Conservation (phyloP, 768 basidiomycete genomes). For the Termitomyces heimii region DNA sequence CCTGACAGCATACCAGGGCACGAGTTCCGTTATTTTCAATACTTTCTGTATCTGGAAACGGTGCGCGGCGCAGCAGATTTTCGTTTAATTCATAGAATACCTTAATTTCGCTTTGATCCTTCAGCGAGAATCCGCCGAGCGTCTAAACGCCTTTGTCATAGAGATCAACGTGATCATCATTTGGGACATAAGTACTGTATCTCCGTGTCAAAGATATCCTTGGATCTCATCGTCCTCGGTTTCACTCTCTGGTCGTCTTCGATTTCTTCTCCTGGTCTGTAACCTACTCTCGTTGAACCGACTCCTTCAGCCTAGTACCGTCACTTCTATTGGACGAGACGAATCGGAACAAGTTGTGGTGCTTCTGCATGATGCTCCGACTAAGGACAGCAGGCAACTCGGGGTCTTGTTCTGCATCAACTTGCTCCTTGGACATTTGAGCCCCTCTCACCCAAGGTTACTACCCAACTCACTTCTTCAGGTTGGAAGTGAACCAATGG, state of each 20-base stretch:
- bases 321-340: constrained; percentile 17
- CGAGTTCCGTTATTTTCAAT: no score
- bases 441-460: no score
- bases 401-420: no score
- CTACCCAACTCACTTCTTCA: no score
- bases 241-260: constrained; percentile 32
- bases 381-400: constrained; percentile 25
- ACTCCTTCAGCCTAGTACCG: constrained; percentile 14
- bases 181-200: constrained; percentile 27
- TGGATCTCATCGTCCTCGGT: constrained; percentile 29
- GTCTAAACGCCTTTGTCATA: neutral
- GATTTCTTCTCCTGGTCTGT: constrained; percentile 21
- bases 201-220: constrained; percentile 26
- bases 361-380: constrained; percentile 37
- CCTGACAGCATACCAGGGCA: neutral
- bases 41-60: constrained; percentile 28
- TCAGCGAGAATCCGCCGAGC: neutral
- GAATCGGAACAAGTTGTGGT: constrained; percentile 25
- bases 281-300: constrained; percentile 28
- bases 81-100: neutral
- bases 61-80: neutral
- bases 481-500: no score
- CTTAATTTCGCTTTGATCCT: neutral
- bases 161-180: neutral
- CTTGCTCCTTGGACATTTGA: no score